Conservation (phyloP, 129 eudicot species). For the Artemisia tridentata region DNA sequence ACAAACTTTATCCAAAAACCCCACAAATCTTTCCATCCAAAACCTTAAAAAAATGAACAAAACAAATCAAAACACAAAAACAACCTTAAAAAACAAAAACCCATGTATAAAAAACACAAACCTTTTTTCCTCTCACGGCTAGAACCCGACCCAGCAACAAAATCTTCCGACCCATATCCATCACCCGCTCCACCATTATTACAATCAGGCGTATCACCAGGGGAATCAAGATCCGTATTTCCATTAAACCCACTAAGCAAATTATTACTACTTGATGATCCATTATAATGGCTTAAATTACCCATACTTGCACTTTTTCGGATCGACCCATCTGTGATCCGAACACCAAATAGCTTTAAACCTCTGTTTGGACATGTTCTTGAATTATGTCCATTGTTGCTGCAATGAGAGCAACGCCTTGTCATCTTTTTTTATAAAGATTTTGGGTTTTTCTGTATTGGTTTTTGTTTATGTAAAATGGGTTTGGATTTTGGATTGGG, state of each 20-base stretch:
- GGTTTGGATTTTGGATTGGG: not conserved
- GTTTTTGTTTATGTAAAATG: not conserved
- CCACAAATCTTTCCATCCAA: too few species aligned
- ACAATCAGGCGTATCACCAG: constrained; percentile 55
- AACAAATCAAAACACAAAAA: not conserved
- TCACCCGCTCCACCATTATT: constrained; percentile 42
- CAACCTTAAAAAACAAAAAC: not conserved
- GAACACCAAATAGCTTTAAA: constrained; percentile 87
- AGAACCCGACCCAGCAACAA: constrained; percentile 81
- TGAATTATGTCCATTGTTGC: constrained; percentile 94
- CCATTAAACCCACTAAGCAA: constrained; percentile 52
- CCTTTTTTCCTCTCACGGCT: constrained; percentile 92
- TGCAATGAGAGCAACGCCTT: constrained; percentile 90
- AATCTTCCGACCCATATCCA: constrained; percentile 93
- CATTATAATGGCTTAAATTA: constrained; percentile 64
- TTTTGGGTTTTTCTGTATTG: too few species aligned
- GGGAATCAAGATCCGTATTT: constrained; percentile 44
- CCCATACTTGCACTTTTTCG: constrained; percentile 99
- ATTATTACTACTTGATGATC: constrained; percentile 32
- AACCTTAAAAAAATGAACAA: too few species aligned
- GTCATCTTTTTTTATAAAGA: constrained; percentile 44
- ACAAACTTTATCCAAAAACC: too few species aligned
- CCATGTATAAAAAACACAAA: constrained; percentile 16
- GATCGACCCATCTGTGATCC: constrained; percentile 85
- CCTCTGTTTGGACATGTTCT: constrained; percentile 96